Conservation (phyloP, 257 asterid species). For the Salvia miltiorrhiza region DNA sequence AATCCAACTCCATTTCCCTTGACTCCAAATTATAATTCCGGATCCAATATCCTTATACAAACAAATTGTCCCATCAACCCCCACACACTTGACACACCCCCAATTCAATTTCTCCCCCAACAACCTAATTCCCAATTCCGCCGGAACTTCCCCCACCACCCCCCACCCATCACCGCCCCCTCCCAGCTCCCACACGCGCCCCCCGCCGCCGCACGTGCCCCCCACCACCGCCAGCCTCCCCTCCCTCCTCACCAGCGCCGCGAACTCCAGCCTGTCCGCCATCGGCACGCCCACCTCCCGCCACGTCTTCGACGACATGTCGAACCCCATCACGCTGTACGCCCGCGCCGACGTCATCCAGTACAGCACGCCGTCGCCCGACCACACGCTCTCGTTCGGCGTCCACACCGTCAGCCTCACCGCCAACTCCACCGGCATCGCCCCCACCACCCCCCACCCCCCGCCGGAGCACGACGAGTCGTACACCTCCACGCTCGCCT, state of each 20-base stretch:
- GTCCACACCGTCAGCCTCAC: conserved; percentile 94
- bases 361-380: conserved; percentile 44
- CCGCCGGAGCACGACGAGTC: conserved; percentile 21
- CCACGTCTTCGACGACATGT: conserved; percentile 49
- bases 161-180: conserved; percentile 42
- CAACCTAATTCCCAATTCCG: conserved; percentile 42
- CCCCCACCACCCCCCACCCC: conserved; percentile 35
- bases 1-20: conserved; percentile 64
- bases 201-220: conserved; percentile 47
- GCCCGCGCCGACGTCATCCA: conserved; percentile 89
- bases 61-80: conserved; percentile 49
- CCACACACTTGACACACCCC: conserved; percentile 63
- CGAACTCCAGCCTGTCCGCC: conserved; percentile 76
- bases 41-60: conserved; percentile 63
- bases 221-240: conserved; percentile 66
- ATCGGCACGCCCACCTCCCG: conserved; percentile 64
- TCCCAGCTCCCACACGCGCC: conserved; percentile 63
- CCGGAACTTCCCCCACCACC: conserved; percentile 52
- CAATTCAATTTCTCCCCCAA: conserved; percentile 47
- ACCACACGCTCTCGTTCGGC: conserved; percentile 59
- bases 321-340: conserved; percentile 65
- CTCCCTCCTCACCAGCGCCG: conserved; percentile 51
- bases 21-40: conserved; percentile 55
- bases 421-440: conserved; percentile 69
- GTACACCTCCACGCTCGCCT: conserved; percentile 59